Percentiles rank a stretch among this genome's conserved stretches.
phyloP scores from a whole-genome alignment of 495 filamentous ascomycete species.

The Penicillium steckii region DNA sequence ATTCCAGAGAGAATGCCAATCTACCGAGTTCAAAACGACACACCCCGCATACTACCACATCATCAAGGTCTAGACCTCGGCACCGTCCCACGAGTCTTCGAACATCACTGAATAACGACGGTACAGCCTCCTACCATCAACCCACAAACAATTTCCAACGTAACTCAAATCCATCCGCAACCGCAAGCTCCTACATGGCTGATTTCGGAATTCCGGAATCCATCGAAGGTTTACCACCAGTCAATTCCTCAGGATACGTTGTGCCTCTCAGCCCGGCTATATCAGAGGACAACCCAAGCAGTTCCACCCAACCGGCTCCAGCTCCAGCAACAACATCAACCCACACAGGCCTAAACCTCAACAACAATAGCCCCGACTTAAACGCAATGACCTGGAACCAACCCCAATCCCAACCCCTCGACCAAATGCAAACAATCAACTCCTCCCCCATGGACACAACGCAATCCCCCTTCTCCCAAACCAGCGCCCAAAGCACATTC shows the following conservation, averaged over 20 bases:
- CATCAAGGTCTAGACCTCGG: slow-evolving; percentile 10
- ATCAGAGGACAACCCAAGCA: background rate
- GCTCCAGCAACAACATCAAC: background rate
- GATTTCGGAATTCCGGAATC: slow-evolving; percentile 29
- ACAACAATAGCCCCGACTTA: background rate
- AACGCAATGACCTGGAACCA: background rate
- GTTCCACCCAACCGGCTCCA: background rate
- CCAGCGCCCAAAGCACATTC: slow-evolving; percentile 14
- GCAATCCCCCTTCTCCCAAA: slow-evolving; percentile 25
- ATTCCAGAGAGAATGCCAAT: slow-evolving; percentile 12
- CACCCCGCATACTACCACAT: background rate
- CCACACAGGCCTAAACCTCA: background rate
- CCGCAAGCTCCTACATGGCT: slow-evolving; percentile 2
- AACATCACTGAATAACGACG: slow-evolving; percentile 5
- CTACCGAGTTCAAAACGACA: slow-evolving; percentile 12
- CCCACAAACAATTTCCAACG: background rate
- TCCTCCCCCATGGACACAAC: slow-evolving; percentile 17
- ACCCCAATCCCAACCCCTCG: slow-evolving; percentile 4
- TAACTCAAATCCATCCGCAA: slow-evolving; percentile 3
- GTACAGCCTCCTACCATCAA: slow-evolving; percentile 1
- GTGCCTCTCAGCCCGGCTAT: slow-evolving; percentile 30
- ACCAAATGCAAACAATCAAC: slow-evolving; percentile 2
- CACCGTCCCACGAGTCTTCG: slow-evolving; percentile 13
- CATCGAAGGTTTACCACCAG: slow-evolving; percentile 35
- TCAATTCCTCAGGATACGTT: slow-evolving; percentile 43